Evolutionary conservation across 257 asterid genomes (phyloP).

Genomic region (Solanum piurae): DNA sequence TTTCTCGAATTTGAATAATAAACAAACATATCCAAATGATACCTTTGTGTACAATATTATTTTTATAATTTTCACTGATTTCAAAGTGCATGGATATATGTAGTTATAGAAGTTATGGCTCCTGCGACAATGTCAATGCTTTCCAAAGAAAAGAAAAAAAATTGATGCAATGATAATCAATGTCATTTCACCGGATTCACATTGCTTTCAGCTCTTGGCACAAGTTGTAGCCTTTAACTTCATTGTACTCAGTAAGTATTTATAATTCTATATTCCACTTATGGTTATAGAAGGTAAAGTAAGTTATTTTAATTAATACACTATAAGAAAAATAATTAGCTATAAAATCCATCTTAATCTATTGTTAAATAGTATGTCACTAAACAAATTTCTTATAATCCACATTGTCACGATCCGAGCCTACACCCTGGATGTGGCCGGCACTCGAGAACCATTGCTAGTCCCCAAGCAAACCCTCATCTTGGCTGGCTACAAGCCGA

Average conservation of each 20-base stretch:
- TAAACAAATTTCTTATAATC: background rate
- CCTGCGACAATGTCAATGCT: background rate
- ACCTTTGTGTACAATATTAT: background rate
- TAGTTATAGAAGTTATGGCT: background rate
- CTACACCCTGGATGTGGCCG: too few species aligned
- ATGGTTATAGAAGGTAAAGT: background rate
- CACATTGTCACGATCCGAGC: too few species aligned
- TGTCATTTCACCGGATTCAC: background rate
- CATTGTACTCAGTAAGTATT: background rate
- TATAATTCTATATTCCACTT: background rate
- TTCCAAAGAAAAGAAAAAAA: background rate
- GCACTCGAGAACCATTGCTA: too few species aligned
- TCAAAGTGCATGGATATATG: background rate
- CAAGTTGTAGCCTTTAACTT: background rate
- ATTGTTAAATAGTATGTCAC: background rate
- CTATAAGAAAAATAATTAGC: background rate
- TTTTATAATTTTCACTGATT: background rate
- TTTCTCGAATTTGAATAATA: background rate
- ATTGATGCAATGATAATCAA: background rate
- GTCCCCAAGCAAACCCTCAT: too few species aligned
- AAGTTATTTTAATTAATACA: background rate
- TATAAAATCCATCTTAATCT: background rate
- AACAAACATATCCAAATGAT: background rate
- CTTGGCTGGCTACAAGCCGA: too few species aligned
- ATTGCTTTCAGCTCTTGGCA: background rate